phyloP scores from a whole-genome alignment of 1,139 yeast species.

The Hyphopichia pseudoburtonii region DNA sequence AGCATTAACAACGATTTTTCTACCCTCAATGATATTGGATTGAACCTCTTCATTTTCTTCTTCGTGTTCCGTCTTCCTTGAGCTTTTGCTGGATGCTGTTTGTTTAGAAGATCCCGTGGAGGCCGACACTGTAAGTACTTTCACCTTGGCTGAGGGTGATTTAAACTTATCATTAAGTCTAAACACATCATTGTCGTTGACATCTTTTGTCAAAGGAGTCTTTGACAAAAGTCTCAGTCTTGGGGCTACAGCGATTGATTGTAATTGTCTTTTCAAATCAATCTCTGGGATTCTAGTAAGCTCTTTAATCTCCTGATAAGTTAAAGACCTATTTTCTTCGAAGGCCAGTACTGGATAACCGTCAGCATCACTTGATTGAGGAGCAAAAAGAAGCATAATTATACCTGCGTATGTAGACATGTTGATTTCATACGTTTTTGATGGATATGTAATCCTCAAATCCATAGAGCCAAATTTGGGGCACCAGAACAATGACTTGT shows the following conservation, averaged over 20 bases:
- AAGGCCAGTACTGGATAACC: constrained; percentile 38
- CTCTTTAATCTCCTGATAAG: constrained; percentile 62
- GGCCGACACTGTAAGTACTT: constrained; percentile 69
- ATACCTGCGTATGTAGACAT: constrained; percentile 81
- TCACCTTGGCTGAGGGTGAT: constrained; percentile 69
- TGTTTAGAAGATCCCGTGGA: constrained; percentile 11
- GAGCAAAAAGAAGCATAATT: constrained; percentile 70
- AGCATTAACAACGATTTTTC: constrained; percentile 73
- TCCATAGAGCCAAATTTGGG: constrained; percentile 83
- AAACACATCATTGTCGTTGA: constrained; percentile 64
- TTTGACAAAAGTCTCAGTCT: constrained; percentile 71
- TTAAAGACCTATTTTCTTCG: constrained; percentile 36
- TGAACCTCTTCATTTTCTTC: constrained; percentile 40
- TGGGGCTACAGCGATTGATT: constrained; percentile 85
- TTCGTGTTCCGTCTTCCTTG: constrained; percentile 36
- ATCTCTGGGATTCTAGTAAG: constrained; percentile 70
- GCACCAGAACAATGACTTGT: constrained; percentile 80
- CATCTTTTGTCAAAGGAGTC: constrained; percentile 72
- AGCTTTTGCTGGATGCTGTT: constrained; percentile 39
- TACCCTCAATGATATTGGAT: constrained; percentile 37
- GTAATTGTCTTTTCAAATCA: constrained; percentile 75
- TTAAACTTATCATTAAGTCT: constrained; percentile 69
- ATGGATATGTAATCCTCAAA: constrained; percentile 63
- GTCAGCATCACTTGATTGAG: constrained; percentile 48
- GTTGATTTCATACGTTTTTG: constrained; percentile 73